Percentiles rank a stretch among this genome's conserved stretches.
phyloP scores from a whole-genome alignment of 2,329 filamentous ascomycete genomes.

The Corniculantispora saksenae region DNA sequence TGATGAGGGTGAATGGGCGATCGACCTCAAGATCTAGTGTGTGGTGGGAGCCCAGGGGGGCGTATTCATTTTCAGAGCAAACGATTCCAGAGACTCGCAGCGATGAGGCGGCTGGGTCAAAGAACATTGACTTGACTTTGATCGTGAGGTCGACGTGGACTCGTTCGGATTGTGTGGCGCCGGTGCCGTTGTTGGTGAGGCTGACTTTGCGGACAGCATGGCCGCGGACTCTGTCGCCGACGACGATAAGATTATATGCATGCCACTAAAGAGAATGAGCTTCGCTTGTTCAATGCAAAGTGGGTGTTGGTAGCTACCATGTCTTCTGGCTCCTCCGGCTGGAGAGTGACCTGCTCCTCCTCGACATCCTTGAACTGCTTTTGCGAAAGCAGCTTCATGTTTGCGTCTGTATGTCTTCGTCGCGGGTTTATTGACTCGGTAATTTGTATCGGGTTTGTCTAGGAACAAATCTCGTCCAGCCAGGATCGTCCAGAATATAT shows the following conservation, averaged over 20 bases:
- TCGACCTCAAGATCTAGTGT: slow-evolving; percentile 81
- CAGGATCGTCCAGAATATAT: neutral
- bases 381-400: slow-evolving; percentile 44
- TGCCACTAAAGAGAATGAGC: slow-evolving; percentile 48
- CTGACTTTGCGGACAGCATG: slow-evolving; percentile 58
- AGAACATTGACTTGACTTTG: slow-evolving; percentile 58
- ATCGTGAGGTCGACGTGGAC: slow-evolving; percentile 61
- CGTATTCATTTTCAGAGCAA: slow-evolving; percentile 53
- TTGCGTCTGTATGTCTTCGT: slow-evolving; percentile 20
- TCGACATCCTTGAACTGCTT: slow-evolving; percentile 40
- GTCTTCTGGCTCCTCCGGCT: slow-evolving; percentile 48
- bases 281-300: neutral
- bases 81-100: slow-evolving; percentile 59
- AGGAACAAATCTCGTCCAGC: neutral
- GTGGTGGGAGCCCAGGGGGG: slow-evolving; percentile 57
- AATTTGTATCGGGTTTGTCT: neutral
- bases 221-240: slow-evolving; percentile 54
- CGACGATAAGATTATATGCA: slow-evolving; percentile 60
- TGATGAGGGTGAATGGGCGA: slow-evolving; percentile 84
- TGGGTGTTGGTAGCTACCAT: slow-evolving; percentile 38
- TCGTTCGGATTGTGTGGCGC: slow-evolving; percentile 49
- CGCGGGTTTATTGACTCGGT: neutral
- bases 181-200: slow-evolving; percentile 49
- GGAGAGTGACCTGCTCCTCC: slow-evolving; percentile 43
- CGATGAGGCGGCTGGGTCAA: slow-evolving; percentile 56